Conservation (phyloP, 1,139 yeast species). For the Candida neerlandica region DNA sequence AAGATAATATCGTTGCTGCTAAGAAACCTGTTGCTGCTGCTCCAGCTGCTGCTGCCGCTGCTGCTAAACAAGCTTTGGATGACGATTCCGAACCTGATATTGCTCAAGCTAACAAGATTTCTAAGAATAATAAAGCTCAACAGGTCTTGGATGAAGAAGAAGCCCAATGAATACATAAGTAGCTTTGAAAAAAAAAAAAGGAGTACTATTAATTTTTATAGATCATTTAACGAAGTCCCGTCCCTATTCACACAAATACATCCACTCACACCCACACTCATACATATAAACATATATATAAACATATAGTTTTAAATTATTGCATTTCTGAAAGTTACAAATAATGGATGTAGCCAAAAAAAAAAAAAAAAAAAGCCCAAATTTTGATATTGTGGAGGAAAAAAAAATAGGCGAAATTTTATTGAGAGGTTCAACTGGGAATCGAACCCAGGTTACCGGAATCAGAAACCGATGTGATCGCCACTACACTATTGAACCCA, state of each 20-base stretch:
- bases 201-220: background rate
- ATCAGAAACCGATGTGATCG: slow-evolving; percentile 40
- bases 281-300: too few relatives aligned
- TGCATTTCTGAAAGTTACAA: too few relatives aligned
- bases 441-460: slow-evolving; percentile 43
- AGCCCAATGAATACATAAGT: background rate
- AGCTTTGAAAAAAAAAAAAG: background rate
- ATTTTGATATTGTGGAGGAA: background rate
- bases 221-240: background rate
- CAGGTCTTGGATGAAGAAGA: slow-evolving; percentile 16
- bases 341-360: background rate
- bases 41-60: too few relatives aligned
- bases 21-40: too few relatives aligned
- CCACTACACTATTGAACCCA: slow-evolving; percentile 39
- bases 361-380: slow-evolving; percentile 6
- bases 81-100: slow-evolving; percentile 4
- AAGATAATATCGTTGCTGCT: slow-evolving; percentile 4
- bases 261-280: too few relatives aligned
- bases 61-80: background rate
- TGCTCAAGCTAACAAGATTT: slow-evolving; percentile 3
- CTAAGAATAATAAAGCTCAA: slow-evolving; percentile 13
- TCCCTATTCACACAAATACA: background rate
- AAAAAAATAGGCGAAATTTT: slow-evolving; percentile 3
- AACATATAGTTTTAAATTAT: too few relatives aligned
- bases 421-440: slow-evolving; percentile 35